Base-by-base conservation (phyloP, 2,329 filamentous ascomycete genomes). In the Rosellinia necatrix region DNA sequence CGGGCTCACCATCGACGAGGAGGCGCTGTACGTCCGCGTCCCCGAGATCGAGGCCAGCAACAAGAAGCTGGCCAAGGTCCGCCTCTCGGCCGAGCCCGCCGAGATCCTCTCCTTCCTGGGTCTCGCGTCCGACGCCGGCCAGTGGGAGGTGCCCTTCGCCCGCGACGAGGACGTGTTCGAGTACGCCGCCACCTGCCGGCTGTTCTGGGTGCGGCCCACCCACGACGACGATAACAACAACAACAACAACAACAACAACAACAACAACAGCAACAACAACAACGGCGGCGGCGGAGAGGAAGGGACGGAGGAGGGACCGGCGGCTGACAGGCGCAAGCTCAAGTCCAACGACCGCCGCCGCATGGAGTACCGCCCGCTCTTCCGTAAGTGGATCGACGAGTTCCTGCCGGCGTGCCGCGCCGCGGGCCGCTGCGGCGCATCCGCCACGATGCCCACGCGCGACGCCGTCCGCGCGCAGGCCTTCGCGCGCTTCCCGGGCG, bases 1-100 rank as follows among this genome's bases (percentile, higher is more conserved):
- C 30, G 89, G 89, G 1, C 79, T 94, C 6, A 88, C 83, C 0
- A 74, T 84, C 21, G 87, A 85, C 61, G 82, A 90, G 47, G 70
- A 68, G 10, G 88, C 84, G 1, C 71, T 94, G 1, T 84, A 81
- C 68, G 64, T 93, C 0, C 82, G 88, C 0, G 79, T 92, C 13
- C 78, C 81, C 3, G 86, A 91, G 67, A 84, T 92, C 29, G 89
- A 92, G 64, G 59, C 68, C 0, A 60, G 75, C 2, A 76, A 90
- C 67, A 78, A 76, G 57, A 83, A 82, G 56, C 77, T 77, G 54
- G 75, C 84, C 43, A 81, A 81, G 54, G 65, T 93, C 1, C 76
- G 83, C 12, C 76, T 93, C 0, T 86, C 85, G 0, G 71, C 71
- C 1, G 77, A 88, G 9, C 84, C 88, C 0, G 61, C 61, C 1